Percentiles rank a stretch among this genome's conserved stretches.
phyloP scores from a whole-genome alignment of 2,329 filamentous ascomycete genomes.

The Penicillium sp. region DNA sequence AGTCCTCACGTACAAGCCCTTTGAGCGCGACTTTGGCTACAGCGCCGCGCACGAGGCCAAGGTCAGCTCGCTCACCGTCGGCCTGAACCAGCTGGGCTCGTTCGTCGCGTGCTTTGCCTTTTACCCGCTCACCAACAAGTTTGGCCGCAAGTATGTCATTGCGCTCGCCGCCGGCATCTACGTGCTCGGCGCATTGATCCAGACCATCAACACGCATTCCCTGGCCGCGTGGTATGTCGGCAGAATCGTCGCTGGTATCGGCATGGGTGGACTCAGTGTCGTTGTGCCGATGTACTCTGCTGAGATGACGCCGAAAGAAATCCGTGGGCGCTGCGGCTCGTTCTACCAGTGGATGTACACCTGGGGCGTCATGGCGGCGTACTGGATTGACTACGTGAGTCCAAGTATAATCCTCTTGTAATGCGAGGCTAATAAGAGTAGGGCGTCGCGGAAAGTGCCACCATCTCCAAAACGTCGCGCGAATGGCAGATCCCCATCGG shows the following conservation, averaged over 20 bases:
- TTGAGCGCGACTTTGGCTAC: conserved; percentile 37
- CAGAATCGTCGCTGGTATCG: conserved; percentile 41
- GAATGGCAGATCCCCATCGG: conserved; percentile 12
- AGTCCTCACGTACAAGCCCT: conserved; percentile 40
- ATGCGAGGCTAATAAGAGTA: conserved; percentile 38
- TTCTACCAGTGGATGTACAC: conserved; percentile 50
- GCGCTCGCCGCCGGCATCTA: conserved; percentile 42
- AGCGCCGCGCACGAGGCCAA: conserved; percentile 31
- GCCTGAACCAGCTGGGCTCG: conserved; percentile 46
- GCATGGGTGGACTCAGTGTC: conserved; percentile 41
- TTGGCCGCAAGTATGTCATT: conserved; percentile 41
- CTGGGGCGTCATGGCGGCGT: conserved; percentile 45
- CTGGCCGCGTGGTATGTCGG: conserved; percentile 43
- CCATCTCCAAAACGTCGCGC: conserved; percentile 30
- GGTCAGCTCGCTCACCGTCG: conserved; percentile 43
- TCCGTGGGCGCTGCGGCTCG: conserved; percentile 43
- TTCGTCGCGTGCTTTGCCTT: conserved; percentile 47
- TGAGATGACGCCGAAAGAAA: conserved; percentile 39
- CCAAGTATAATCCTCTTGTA: too few relatives aligned
- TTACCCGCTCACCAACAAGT: conserved; percentile 41
- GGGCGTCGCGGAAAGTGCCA: conserved; percentile 39
- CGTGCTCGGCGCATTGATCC: conserved; percentile 39
- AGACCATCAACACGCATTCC: conserved; percentile 43
- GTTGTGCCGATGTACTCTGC: conserved; percentile 36
- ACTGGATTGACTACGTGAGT: conserved; percentile 47